Evolutionary conservation across 306 rosid species (phyloP).

Genomic region (Vigna unguiculata): DNA sequence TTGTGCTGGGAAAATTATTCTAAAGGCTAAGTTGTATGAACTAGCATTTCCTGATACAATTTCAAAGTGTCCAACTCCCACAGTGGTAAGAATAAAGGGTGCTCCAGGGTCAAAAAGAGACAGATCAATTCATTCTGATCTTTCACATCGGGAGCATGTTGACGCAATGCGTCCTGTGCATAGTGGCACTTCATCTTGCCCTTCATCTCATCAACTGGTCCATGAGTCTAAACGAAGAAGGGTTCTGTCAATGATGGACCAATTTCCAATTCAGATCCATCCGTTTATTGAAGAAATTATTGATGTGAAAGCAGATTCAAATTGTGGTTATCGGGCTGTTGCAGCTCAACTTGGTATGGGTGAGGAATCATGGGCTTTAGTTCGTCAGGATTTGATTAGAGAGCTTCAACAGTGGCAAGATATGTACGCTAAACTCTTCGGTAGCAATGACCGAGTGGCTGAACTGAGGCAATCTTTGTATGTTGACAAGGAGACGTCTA

Average conservation of each 20-base stretch:
- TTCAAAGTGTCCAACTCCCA: no score
- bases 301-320: constrained; percentile 1
- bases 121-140: neutral
- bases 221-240: neutral
- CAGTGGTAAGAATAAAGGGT: neutral
- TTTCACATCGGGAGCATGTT: neutral
- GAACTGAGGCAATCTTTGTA: constrained; percentile 11
- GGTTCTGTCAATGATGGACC: constrained; percentile 2
- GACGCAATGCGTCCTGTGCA: neutral
- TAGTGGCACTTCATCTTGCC: neutral
- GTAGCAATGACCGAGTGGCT: constrained; percentile 2
- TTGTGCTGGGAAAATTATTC: no score
- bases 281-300: constrained; percentile 21
- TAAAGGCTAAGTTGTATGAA: no score
- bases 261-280: constrained; percentile 5
- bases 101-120: neutral
- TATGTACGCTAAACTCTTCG: neutral
- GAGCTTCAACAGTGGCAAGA: constrained; percentile 23
- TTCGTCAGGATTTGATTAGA: constrained; percentile 18
- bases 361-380: constrained; percentile 24
- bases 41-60: no score
- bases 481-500: constrained; percentile 11
- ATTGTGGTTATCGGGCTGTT: constrained; percentile 9
- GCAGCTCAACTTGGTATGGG: constrained; percentile 25
- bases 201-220: neutral